Base-by-base conservation (phyloP, 148 eudicot genomes). In the Nyssa sinensis region DNA sequence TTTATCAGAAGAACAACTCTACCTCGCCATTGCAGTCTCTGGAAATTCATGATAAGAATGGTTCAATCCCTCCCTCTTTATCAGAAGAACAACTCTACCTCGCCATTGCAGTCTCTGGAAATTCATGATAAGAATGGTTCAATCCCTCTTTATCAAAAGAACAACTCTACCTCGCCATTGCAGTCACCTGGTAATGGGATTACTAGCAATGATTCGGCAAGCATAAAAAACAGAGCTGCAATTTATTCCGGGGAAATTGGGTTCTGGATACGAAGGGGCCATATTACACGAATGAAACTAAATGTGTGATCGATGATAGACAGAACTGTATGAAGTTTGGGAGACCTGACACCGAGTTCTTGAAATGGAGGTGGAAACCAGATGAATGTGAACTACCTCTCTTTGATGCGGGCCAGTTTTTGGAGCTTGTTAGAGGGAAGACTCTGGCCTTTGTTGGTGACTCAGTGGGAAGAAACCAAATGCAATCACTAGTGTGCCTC, bases 371-470 rank as follows among this genome's bases (percentile, higher is more conserved):
- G n/a, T n/a, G n/a, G 91, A 80, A 75, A 32, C 91, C 87, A 2
- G 33, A 77, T 9, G 74, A 70, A 25, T 86, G 91, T 60, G 83
- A 86, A 55, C 66, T 88, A 7, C 57, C 84, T 11, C 32, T 70
- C 24, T 86, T 88, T 21, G 84, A 86, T 62, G 78, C 75, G n/a
- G 37, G 6, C 35, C 62, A 77, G 41, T 86, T 86, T 28, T 71
- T 86, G 10, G 31, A 71, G 35, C 69, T 82, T 34, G 71, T 84
- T 44, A 69, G 67, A 24, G 75, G 86, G 6, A 86, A 86, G 76
- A 75, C 64, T 12, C 81, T 83, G 65, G 88, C 87, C 32, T 88
- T 88, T 25, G 73, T 86, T 62, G 89, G 89, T 24, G 91, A 88
- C 61, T 88, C 91, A 0, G 76, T 88, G 8, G 86, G 84, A 25